These are phyloP conservation scores for Cucumis melo DNA, from an alignment of 306 rosid species.

Conservation along the genomic window DNA sequence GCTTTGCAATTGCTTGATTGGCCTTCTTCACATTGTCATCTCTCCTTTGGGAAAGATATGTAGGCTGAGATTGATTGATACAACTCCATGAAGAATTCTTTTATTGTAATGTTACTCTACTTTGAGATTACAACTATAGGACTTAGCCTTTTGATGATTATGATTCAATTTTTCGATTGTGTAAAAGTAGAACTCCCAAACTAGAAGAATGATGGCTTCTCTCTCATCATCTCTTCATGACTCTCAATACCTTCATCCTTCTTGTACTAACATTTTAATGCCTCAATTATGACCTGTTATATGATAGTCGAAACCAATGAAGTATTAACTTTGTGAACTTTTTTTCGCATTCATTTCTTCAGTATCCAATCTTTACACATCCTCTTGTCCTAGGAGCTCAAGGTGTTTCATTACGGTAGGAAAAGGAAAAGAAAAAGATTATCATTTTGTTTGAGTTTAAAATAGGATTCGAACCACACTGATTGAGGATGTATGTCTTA, in stretches of 20 bases:
- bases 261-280: neutral
- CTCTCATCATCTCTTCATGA: neutral
- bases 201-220: neutral
- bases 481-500: too few species aligned
- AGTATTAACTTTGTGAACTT: neutral
- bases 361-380: neutral
- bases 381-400: neutral
- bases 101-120: neutral
- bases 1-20: slow-evolving; percentile 10
- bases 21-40: slow-evolving; percentile 10
- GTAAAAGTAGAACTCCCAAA: neutral
- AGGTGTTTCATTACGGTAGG: neutral
- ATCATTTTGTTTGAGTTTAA: neutral
- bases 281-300: neutral
- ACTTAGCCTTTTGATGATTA: neutral
- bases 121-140: neutral
- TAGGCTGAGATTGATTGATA: neutral
- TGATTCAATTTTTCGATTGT: neutral
- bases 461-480: too few species aligned
- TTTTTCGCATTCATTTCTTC: neutral
- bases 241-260: neutral
- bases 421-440: neutral
- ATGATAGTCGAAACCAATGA: neutral
- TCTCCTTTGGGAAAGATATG: neutral
- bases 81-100: neutral